phyloP scores from a whole-genome alignment of 2,329 filamentous ascomycete genomes.

The Fusarium metavorans region DNA sequence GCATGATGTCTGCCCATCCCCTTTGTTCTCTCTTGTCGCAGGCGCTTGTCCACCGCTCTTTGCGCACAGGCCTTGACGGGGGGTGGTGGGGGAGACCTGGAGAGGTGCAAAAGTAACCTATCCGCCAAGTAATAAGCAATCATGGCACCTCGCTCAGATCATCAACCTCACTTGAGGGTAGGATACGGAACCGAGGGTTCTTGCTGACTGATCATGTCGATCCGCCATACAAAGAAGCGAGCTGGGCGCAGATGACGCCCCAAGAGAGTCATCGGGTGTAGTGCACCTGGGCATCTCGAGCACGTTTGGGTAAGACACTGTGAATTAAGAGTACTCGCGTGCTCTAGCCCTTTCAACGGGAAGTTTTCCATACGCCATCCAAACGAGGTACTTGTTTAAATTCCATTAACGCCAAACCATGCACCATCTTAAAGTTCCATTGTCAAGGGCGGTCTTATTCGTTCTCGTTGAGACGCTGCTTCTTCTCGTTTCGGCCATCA shows the following conservation, averaged over 20 bases:
- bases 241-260: not conserved
- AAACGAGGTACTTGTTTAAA: slow-evolving; percentile 41
- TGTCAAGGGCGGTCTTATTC: slow-evolving; percentile 38
- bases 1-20: slow-evolving; percentile 7
- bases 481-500: slow-evolving; percentile 73
- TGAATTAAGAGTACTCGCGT: slow-evolving; percentile 27
- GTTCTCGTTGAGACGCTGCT: slow-evolving; percentile 56
- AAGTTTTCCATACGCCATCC: slow-evolving; percentile 46
- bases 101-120: not conserved
- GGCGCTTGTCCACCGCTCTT: slow-evolving; percentile 37
- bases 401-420: slow-evolving; percentile 51
- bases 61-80: slow-evolving; percentile 32
- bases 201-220: not conserved
- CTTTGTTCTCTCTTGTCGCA: not conserved
- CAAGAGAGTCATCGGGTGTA: not conserved
- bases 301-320: slow-evolving; percentile 13
- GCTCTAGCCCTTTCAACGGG: slow-evolving; percentile 34
- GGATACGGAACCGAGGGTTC: not conserved
- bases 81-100: not conserved
- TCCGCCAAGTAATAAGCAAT: not conserved
- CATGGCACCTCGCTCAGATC: not conserved
- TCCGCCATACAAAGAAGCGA: not conserved
- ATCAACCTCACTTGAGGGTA: not conserved
- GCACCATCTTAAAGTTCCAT: slow-evolving; percentile 37
- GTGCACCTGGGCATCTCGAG: slow-evolving; percentile 7